Evolutionary conservation across 768 basidiomycete species (phyloP).

Genomic region (Tulasnella sp.): DNA sequence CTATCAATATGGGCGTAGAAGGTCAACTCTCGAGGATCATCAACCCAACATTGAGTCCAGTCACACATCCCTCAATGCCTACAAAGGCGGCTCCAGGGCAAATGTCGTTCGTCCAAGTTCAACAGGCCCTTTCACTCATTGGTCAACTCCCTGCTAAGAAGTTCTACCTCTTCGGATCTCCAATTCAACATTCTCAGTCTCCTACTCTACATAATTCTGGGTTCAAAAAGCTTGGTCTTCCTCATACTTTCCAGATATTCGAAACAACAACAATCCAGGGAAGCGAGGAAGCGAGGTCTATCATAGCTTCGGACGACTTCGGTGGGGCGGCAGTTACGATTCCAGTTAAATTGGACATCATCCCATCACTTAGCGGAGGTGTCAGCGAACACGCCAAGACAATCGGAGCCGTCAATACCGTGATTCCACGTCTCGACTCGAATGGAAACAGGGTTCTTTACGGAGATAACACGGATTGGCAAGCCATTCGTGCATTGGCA

Average conservation of each 20-base stretch:
- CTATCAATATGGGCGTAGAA: constrained; percentile 82
- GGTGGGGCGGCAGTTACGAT: constrained; percentile 97
- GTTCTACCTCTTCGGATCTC: constrained; percentile 82
- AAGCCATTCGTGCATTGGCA: constrained; percentile 58
- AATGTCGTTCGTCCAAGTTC: constrained; percentile 76
- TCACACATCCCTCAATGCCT: constrained; percentile 82
- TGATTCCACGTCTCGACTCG: constrained; percentile 41
- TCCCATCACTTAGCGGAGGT: constrained; percentile 56
- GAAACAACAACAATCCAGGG: constrained; percentile 59
- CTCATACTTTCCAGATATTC: constrained; percentile 65
- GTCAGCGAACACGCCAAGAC: constrained; percentile 67
- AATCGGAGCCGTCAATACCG: constrained; percentile 93
- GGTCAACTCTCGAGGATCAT: constrained; percentile 87
- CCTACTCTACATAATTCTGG: constrained; percentile 88
- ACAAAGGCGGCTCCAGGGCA: constrained; percentile 86
- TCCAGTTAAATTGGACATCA: constrained; percentile 84
- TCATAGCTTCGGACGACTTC: constrained; percentile 56
- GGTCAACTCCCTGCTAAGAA: constrained; percentile 60
- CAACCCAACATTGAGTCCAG: constrained; percentile 74
- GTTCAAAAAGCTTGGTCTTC: constrained; percentile 68
- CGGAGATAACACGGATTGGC: constrained; percentile 96
- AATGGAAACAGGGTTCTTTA: constrained; percentile 41
- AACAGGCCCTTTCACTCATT: constrained; percentile 63
- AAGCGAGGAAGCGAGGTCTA: constrained; percentile 38
- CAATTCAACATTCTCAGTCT: constrained; percentile 80